Conservation (phyloP, 441 rosid species). For the Viola pubescens region DNA sequence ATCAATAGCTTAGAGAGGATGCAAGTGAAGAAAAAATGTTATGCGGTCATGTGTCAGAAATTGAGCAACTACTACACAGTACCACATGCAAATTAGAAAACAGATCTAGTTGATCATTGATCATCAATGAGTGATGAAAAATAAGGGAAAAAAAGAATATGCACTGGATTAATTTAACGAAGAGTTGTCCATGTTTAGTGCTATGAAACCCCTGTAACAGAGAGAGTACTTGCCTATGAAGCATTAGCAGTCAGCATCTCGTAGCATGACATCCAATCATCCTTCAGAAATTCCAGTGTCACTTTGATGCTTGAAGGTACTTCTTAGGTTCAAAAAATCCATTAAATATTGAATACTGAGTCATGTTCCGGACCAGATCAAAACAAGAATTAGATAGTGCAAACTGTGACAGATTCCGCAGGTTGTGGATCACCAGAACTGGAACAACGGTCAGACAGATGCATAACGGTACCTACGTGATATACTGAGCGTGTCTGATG, state of each 20-base stretch:
- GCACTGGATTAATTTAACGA: too few species aligned
- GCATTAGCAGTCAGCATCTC: constrained; percentile 26
- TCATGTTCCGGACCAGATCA: constrained; percentile 16
- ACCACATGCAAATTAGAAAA: too few species aligned
- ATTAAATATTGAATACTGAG: constrained; percentile 13
- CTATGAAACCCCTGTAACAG: constrained; percentile 28
- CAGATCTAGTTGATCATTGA: too few species aligned
- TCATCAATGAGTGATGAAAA: too few species aligned
- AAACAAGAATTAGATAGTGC: constrained; percentile 5
- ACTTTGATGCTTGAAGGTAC: constrained; percentile 24
- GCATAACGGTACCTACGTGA: too few species aligned
- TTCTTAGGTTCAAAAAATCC: constrained; percentile 18
- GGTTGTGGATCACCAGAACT: constrained; percentile 3
- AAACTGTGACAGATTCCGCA: constrained; percentile 3
- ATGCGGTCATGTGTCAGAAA: too few species aligned
- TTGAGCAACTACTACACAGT: too few species aligned
- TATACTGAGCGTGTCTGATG: too few species aligned
- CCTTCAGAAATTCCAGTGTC: constrained; percentile 21
- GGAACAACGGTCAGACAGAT: not conserved
- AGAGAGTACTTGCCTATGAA: constrained; percentile 55
- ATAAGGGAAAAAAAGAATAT: too few species aligned
- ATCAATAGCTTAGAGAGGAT: too few species aligned
- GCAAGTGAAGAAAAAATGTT: too few species aligned
- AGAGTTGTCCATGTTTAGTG: constrained; percentile 9
- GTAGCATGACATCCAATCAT: constrained; percentile 26